Conservation (phyloP, 2,329 filamentous ascomycete species). For the Alternaria sp. region DNA sequence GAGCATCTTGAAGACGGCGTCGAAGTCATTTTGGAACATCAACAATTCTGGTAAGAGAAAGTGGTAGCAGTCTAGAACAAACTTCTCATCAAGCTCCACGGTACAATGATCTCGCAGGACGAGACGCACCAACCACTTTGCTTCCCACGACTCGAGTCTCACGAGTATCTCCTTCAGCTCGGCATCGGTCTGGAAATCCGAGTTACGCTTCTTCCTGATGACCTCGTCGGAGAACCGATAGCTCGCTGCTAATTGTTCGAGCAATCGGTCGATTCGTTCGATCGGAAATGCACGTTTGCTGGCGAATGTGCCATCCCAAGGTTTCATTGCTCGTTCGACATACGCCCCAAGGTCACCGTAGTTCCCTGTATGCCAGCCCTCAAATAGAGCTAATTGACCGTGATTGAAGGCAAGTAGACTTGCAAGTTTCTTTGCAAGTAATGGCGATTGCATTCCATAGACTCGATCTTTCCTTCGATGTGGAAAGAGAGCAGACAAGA, state of each 20-base stretch:
- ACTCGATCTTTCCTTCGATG: conserved; percentile 79
- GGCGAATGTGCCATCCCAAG: conserved; percentile 58
- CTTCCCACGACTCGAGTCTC: conserved; percentile 65
- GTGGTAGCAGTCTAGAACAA: conserved; percentile 69
- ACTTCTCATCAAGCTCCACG: conserved; percentile 64
- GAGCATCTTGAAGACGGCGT: conserved; percentile 64
- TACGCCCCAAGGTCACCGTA: conserved; percentile 74
- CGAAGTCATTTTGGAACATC: conserved; percentile 72
- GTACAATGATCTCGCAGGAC: conserved; percentile 79
- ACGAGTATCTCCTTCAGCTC: conserved; percentile 53
- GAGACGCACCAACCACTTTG: conserved; percentile 87
- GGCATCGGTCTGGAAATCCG: conserved; percentile 27
- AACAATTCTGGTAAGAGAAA: conserved; percentile 73
- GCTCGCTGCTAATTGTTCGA: conserved; percentile 71
- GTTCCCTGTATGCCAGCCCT: conserved; percentile 65
- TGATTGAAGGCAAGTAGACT: conserved; percentile 70
- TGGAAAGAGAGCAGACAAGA: conserved; percentile 79
- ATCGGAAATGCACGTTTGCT: conserved; percentile 59
- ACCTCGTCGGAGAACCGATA: conserved; percentile 74
- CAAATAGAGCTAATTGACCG: conserved; percentile 66
- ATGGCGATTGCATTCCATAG: conserved; percentile 70
- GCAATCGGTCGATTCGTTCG: conserved; percentile 72
- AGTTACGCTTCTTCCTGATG: conserved; percentile 30
- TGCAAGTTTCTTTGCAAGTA: conserved; percentile 71
- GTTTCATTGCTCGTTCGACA: conserved; percentile 68